Evolutionary conservation across 176 grass and related monocot genomes (phyloP), one percentile per base, ranked within the genome.

Genomic region (Avena atlantica): DNA sequence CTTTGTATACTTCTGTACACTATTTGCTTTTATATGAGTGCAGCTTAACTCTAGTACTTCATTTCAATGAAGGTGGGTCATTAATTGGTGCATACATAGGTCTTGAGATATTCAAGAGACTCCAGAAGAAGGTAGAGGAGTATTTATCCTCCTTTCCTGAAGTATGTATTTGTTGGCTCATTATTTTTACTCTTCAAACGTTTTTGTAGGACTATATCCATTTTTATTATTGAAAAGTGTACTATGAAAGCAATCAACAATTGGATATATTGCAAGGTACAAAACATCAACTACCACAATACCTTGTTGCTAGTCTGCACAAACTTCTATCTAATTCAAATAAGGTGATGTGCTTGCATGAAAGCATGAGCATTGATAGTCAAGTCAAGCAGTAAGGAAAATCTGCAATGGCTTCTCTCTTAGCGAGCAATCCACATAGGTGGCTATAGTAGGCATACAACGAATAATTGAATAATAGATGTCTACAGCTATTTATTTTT

Each of bases 191-290:
- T 92, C 73, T 87, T 48, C 17, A 92, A 91, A 72, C 11, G 20
- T 85, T 89, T 52, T 78, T 81, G 70, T 95, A 44, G 96, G 96
- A 23, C 93, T 98, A 56, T 98, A 98, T 92, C 96, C 96, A 90
- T 98, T 98, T 93, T 83, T 98, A 78, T 89, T 89, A 73, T 52
- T 95, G 78, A 92, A 98, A 40, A 40, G 37, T 40, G 37, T 40
- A 40, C 37, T 40, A 60, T 64, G 36, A 84, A 84, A 79, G 48
- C 96, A 95, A 84, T 91, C 96, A 50, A 69, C 81, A 80, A 98
- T 92, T 80, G 90, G 88, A 50, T 91, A 79, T 74, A 74, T 95
- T 24, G 84, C 93, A 84, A 91, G 93, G 93, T 95, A 98, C 56
- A 25, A 86, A 78, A 86, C 74, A 29, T 58, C 23, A 81, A 52